These are phyloP conservation scores for Jacaranda copaia DNA, from an alignment of 257 asterid genomes.

Conservation along the genomic window DNA sequence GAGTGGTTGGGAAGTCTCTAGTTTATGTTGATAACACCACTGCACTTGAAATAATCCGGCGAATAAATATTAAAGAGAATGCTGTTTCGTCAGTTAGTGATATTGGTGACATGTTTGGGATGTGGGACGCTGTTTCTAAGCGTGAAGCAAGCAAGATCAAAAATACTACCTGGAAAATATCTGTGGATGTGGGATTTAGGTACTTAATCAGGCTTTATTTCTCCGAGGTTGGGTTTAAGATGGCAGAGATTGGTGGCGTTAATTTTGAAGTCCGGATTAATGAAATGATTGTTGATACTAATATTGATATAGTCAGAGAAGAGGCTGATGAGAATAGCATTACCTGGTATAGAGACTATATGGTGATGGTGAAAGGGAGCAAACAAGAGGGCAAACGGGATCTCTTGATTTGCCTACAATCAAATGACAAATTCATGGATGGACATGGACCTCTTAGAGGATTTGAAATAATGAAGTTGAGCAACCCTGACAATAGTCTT, in stretches of 20 bases:
- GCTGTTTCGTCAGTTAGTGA: slow-evolving; percentile 40
- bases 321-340: slow-evolving; percentile 35
- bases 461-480: too few relatives aligned
- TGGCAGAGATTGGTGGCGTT: slow-evolving; percentile 33
- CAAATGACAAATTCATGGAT: not conserved
- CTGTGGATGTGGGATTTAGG: slow-evolving; percentile 52
- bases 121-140: slow-evolving; percentile 33
- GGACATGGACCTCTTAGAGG: slow-evolving; percentile 25
- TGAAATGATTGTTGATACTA: slow-evolving; percentile 38
- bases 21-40: too few relatives aligned
- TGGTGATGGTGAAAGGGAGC: slow-evolving; percentile 28
- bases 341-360: slow-evolving; percentile 27
- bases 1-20: too few relatives aligned
- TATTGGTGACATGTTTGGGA: slow-evolving; percentile 36
- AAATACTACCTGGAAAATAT: slow-evolving; percentile 41
- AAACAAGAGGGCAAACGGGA: not conserved
- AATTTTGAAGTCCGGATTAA: slow-evolving; percentile 40
- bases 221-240: slow-evolving; percentile 39
- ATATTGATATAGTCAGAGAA: slow-evolving; percentile 40
- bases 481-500: too few relatives aligned
- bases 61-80: slow-evolving; percentile 40
- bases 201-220: slow-evolving; percentile 27
- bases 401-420: slow-evolving; percentile 10
- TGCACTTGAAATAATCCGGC: too few relatives aligned
- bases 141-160: not conserved